These are phyloP conservation scores for Pleurotus platypus DNA, from an alignment of 768 basidiomycete species.

Conservation along the genomic window DNA sequence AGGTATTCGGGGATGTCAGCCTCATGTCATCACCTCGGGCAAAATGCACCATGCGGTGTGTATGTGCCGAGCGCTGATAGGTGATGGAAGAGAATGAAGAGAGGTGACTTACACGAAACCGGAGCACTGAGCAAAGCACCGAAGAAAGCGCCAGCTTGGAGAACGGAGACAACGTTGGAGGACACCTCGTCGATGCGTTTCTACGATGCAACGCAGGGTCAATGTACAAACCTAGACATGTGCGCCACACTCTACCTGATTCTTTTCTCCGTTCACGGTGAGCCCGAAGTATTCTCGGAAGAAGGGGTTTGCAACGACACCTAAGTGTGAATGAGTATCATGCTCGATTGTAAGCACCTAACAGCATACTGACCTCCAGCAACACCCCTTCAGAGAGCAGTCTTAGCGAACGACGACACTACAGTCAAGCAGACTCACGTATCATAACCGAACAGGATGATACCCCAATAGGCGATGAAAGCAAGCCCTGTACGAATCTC, in stretches of 20 bases:
- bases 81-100: neutral
- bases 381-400: neutral
- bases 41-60: no score
- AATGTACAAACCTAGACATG: neutral
- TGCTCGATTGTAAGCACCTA: neutral
- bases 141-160: slow-evolving; percentile 88
- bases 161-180: slow-evolving; percentile 82
- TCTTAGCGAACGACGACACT: neutral
- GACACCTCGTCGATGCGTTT: slow-evolving; percentile 44
- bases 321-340: neutral
- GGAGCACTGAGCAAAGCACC: slow-evolving; percentile 76
- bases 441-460: slow-evolving; percentile 81
- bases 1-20: neutral
- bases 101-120: slow-evolving; percentile 48
- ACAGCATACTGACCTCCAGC: neutral
- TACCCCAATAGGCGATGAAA: slow-evolving; percentile 74
- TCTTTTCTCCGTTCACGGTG: neutral
- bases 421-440: slow-evolving; percentile 39
- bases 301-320: neutral
- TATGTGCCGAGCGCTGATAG: neutral
- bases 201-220: neutral
- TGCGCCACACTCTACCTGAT: neutral
- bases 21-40: no score
- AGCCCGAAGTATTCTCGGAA: slow-evolving; percentile 3
- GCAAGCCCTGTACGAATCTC: slow-evolving; percentile 50